A percentile compares a stretch with the other conserved stretches of the same genome.
These are phyloP conservation scores for Geotrichum aggregatum DNA, from an alignment of 1,139 yeast species.

Conservation along the genomic window DNA sequence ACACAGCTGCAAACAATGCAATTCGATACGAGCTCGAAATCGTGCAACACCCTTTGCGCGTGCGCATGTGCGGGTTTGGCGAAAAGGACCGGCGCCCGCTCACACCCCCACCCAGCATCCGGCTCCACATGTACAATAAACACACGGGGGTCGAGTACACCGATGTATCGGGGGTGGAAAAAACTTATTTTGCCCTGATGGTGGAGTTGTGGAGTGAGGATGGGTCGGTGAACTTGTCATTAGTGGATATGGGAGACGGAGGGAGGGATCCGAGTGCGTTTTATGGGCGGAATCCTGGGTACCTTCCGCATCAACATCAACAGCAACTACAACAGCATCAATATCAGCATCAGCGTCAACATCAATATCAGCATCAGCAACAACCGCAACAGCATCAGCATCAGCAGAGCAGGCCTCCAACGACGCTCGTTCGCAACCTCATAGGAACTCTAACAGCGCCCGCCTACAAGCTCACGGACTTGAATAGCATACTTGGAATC, in stretches of 20 bases:
- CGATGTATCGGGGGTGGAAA: constrained; percentile 34
- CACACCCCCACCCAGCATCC: constrained; percentile 45
- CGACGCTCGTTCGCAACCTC: constrained; percentile 36
- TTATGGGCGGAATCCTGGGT: constrained; percentile 5
- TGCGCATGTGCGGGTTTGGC: constrained; percentile 47
- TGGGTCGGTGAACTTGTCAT: constrained; percentile 34
- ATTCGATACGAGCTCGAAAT: constrained; percentile 31
- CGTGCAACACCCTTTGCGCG: constrained; percentile 44
- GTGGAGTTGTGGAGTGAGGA: constrained; percentile 43
- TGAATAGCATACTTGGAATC: constrained; percentile 39
- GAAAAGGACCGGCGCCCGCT: constrained; percentile 46
- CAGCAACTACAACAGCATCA: constrained; percentile 11
- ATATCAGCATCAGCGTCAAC: constrained; percentile 5
- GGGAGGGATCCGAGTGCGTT: background rate
- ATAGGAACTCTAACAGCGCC: constrained; percentile 43
- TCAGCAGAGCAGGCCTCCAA: background rate
- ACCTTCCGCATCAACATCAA: constrained; percentile 8
- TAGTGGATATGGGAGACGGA: constrained; percentile 19
- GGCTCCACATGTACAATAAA: constrained; percentile 34
- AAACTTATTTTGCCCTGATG: constrained; percentile 35
- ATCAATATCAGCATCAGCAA: background rate
- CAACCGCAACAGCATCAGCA: background rate
- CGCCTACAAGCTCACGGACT: constrained; percentile 41
- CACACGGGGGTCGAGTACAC: constrained; percentile 29
- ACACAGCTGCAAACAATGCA: background rate